Evolutionary conservation across 2,329 filamentous ascomycete species (phyloP).

Genomic region (Parastagonospora avenae): DNA sequence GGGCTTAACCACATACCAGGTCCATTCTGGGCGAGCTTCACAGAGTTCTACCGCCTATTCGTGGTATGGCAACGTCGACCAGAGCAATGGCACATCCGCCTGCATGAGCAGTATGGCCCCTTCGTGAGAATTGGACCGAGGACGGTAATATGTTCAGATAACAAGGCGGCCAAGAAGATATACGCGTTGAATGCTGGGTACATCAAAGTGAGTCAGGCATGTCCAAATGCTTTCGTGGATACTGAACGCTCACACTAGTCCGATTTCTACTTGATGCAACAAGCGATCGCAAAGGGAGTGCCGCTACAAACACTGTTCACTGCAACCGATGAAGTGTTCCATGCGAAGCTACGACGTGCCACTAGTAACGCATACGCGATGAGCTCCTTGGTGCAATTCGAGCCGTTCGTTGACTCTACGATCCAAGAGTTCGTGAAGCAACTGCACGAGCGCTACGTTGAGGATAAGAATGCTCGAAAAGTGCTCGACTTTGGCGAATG

Average conservation of each 20-base stretch:
- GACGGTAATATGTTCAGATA: slow-evolving; percentile 75
- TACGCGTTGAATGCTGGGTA: slow-evolving; percentile 16
- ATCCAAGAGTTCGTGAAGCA: slow-evolving; percentile 22
- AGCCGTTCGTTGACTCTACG: slow-evolving; percentile 31
- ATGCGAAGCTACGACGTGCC: slow-evolving; percentile 36
- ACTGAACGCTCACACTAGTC: slow-evolving; percentile 9
- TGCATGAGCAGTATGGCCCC: slow-evolving; percentile 74
- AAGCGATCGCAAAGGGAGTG: slow-evolving; percentile 25
- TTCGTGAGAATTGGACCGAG: slow-evolving; percentile 80
- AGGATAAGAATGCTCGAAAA: background rate
- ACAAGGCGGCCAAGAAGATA: slow-evolving; percentile 53
- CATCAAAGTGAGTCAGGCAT: slow-evolving; percentile 5
- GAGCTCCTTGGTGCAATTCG: slow-evolving; percentile 40
- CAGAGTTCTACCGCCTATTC: slow-evolving; percentile 72
- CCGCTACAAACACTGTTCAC: slow-evolving; percentile 39
- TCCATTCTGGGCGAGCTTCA: slow-evolving; percentile 67
- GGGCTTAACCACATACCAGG: slow-evolving; percentile 57
- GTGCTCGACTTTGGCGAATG: slow-evolving; percentile 26
- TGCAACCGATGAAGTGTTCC: slow-evolving; percentile 48
- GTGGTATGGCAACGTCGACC: slow-evolving; percentile 65
- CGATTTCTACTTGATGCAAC: slow-evolving; percentile 36
- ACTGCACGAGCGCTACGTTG: slow-evolving; percentile 8
- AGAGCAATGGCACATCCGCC: slow-evolving; percentile 48
- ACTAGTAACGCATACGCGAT: slow-evolving; percentile 50
- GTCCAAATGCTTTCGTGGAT: background rate